These are phyloP conservation scores for Paramecium sexaurelia DNA, from an alignment of 73 alveolate species.

Conservation along the genomic window DNA sequence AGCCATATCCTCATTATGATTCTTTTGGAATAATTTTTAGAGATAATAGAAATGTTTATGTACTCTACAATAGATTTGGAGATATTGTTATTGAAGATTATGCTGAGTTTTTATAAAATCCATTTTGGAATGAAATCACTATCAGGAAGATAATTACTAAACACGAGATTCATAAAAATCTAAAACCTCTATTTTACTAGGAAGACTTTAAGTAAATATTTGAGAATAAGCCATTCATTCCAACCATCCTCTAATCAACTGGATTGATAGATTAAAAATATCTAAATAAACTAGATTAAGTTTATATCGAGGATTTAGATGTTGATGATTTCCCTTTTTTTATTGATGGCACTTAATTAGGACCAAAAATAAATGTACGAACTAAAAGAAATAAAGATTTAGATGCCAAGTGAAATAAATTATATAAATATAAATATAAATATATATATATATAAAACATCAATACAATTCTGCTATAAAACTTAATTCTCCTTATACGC, in stretches of 20 bases:
- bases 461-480: background rate
- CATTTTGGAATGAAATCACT: conserved; percentile 43
- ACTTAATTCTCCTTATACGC: background rate
- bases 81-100: conserved; percentile 36
- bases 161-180: background rate
- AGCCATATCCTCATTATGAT: conserved; percentile 50
- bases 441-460: background rate
- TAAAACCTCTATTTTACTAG: background rate
- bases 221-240: background rate
- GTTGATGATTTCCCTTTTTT: background rate
- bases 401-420: background rate
- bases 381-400: conserved; percentile 32
- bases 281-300: background rate
- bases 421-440: background rate
- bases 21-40: background rate
- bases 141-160: background rate
- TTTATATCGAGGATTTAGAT: conserved; percentile 47
- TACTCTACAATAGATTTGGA: conserved; percentile 10
- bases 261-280: background rate
- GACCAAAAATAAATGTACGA: conserved; percentile 52
- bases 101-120: conserved; percentile 38
- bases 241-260: background rate
- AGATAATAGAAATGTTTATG: conserved; percentile 11
- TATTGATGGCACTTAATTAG: background rate
- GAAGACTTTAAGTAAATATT: background rate